A percentile compares a stretch with the other conserved stretches of the same genome.
Evolutionary conservation across 208 protist species (phyloP).

Genomic region (Porcisia hertigi): DNA sequence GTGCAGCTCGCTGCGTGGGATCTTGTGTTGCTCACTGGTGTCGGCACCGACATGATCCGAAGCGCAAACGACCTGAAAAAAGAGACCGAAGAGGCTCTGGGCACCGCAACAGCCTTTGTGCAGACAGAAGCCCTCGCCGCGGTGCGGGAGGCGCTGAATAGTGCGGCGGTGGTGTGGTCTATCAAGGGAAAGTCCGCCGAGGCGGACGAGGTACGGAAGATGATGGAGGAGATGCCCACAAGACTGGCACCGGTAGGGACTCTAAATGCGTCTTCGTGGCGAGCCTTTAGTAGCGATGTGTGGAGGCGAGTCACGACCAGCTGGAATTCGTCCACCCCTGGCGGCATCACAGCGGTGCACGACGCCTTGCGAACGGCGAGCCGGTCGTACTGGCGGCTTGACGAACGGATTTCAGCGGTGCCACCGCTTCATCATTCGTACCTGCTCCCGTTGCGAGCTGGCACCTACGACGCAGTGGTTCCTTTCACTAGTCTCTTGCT

Average conservation of each 20-base stretch:
- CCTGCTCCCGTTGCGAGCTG: slow-evolving; percentile 16
- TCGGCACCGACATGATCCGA: neutral
- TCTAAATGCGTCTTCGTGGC: slow-evolving; percentile 18
- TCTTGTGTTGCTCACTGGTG: slow-evolving; percentile 14
- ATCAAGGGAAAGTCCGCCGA: slow-evolving; percentile 15
- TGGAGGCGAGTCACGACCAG: slow-evolving; percentile 4
- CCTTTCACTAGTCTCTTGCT: slow-evolving; percentile 32
- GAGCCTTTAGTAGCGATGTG: slow-evolving; percentile 5
- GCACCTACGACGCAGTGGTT: slow-evolving; percentile 25
- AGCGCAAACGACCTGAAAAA: slow-evolving; percentile 10
- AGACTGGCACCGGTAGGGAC: neutral
- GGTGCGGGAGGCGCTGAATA: slow-evolving; percentile 28
- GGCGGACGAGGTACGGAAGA: slow-evolving; percentile 11
- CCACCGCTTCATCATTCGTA: slow-evolving; percentile 4
- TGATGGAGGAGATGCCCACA: slow-evolving; percentile 1
- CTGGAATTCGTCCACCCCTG: neutral
- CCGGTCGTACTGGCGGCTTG: slow-evolving; percentile 1
- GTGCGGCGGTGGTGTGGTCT: slow-evolving; percentile 18
- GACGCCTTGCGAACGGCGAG: slow-evolving; percentile 10
- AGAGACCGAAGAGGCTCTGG: neutral
- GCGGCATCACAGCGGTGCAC: slow-evolving; percentile 2
- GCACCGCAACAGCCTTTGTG: neutral
- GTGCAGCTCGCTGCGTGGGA: slow-evolving; percentile 19
- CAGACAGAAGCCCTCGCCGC: neutral
- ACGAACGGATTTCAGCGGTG: neutral